Evolutionary conservation across 2,329 filamentous ascomycete genomes (phyloP), one percentile per base, ranked within the genome.

Genomic region (Gyromitra esculenta): DNA sequence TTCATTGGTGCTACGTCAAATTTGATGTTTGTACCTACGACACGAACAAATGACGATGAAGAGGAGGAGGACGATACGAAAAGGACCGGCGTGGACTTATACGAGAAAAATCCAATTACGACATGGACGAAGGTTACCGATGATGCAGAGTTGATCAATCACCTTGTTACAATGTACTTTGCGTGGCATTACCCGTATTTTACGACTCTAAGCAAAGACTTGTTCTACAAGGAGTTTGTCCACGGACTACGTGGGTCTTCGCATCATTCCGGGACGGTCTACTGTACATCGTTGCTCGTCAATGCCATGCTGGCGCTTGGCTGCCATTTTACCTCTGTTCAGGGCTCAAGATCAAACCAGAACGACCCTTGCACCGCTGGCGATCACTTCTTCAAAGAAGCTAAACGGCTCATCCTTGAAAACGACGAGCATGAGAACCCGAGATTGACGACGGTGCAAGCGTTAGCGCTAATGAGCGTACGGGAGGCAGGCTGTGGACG

Each of bases 121-220:
- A 94, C 91, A 69, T 99, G 96, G 96, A 97, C 95, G 0, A 89
- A 87, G 15, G 93, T 97, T 59, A 97, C 93, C 0, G 87, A 89
- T 65, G 93, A 97, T 82, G 87, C 90, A 31, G 88, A 91, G 69
- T 86, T 97, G 59, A 90, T 97, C 80, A 88, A 90, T 15, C 95
- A 97, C 83, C 88, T 99, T 18, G 89, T 99, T 82, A 95, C 94
- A 81, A 94, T 98, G 92, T 99, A 99, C 84, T 98, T 98, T 84
- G 93, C 91, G 81, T 98, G 95, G 92, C 96, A 98, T 84, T 98
- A 98, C 83, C 91, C 94, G 18, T 98, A 96, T 84, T 99, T 98
- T 83, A 95, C 94, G 2, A 96, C 92, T 0, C 86, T 98, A 5
- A 95, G 94, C 11, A 96, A 93, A 82, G 90, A 88, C 48, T 85